Evolutionary conservation across 371 early-diverging fungal species (phyloP), one percentile per base, ranked within the genome.

Genomic region (Phascolomyces articulosus): DNA sequence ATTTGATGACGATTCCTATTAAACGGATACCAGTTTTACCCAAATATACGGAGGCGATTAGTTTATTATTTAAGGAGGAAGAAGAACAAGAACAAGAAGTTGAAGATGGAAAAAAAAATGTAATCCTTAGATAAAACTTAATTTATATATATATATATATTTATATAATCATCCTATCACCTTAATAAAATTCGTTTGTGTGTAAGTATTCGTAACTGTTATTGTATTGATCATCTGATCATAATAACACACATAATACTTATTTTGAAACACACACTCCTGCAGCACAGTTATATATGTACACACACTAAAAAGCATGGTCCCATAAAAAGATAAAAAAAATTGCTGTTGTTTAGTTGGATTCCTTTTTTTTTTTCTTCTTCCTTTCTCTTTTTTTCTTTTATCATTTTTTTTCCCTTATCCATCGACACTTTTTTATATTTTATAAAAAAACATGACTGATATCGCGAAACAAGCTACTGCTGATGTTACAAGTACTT

Each of bases 1-100:
- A 95, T 72, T 66, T 92, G 75, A 93, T 95, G 95, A 67, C 86
- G 6, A 78, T 93, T 3, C 69, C 70, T 6, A 75, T 91, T 55
- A 76, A 75, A 15, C 84, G 91, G 48, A 83, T 93, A 28, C 71
- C 73, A n/a, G 69, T 82, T 59, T 68, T 93, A 57, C 85, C 90
- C 2, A 85, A 82, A 65, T 90, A 70, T 59, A 71, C 85, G 31
- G 75, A 82, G 6, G 87, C 89, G 4, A 78, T 90, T 2, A 75
- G 83, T 61, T 64, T 83, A 2, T 71, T 85, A 27, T 87, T 86
- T 58, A 75, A 80, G 40, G 89, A 87, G 16, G 80, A 78, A 20
- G 75, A 76, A 41, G 80, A 82, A 8, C 78, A 71, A 16, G 79
- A 80, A 53, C 65, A 78, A 23, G 55, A 57, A 11, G 65, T 65